Evolutionary conservation across 306 rosid species (phyloP).

Genomic region (Lupinus albus): DNA sequence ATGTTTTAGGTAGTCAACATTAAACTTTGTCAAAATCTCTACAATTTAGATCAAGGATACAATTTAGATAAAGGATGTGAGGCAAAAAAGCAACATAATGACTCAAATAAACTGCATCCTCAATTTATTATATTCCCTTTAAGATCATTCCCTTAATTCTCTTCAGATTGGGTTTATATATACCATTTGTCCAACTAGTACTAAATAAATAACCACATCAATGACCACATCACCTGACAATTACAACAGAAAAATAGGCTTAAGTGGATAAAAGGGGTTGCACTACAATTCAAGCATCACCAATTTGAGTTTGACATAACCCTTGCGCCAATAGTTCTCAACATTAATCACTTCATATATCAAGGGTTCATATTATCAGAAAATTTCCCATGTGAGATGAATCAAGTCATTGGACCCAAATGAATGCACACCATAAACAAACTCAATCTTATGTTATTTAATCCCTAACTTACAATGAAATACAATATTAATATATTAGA

Average conservation of each 20-base stretch:
- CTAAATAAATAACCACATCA: constrained; percentile 8
- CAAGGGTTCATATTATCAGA: constrained; percentile 16
- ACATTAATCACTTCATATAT: constrained; percentile 4
- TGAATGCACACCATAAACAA: constrained; percentile 17
- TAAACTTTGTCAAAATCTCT: no score
- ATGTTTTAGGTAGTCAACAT: no score
- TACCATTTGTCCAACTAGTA: constrained; percentile 20
- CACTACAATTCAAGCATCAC: not conserved
- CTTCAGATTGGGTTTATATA: constrained; percentile 10
- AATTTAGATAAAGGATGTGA: no score
- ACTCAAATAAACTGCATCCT: constrained; percentile 23
- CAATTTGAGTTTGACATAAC: not conserved
- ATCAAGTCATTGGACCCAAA: constrained; percentile 32
- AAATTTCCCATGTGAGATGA: not conserved
- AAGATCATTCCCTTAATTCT: not conserved
- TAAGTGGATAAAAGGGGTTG: constrained; percentile 7
- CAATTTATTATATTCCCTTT: constrained; percentile 3
- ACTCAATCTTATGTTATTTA: not conserved
- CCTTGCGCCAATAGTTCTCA: constrained; percentile 21
- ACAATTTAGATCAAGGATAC: no score
- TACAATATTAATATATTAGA: constrained; percentile 27
- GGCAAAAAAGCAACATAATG: not conserved
- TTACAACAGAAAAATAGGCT: constrained; percentile 32
- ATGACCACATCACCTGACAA: constrained; percentile 14
- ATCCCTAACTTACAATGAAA: constrained; percentile 14